Evolutionary conservation across 208 protist species (phyloP), one percentile per base, ranked within the genome.

Genomic region (Trypanosoma congolense): DNA sequence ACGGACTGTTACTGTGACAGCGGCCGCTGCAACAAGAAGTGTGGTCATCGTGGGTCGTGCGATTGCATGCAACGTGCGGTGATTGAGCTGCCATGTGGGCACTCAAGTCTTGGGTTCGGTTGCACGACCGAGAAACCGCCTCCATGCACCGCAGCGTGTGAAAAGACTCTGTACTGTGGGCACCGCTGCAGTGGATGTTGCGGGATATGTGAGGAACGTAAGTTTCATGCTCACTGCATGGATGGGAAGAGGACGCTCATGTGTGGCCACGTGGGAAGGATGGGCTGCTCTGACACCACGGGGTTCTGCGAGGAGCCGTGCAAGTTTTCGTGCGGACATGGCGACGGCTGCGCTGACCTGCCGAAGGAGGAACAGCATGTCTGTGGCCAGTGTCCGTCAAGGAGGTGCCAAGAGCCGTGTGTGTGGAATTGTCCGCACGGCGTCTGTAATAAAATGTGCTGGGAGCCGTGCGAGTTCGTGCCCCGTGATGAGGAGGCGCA

Each of bases 401-500:
- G 24, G n/a, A 1, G 16, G 28, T 68, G 68, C 55, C n/a, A 9
- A 22, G 63, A 75, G 31, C 3, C 5, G 16, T 75, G 69, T 21
- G 36, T 18, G 21, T 68, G 57, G 50, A 2, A 14, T 10, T 75
- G 69, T 30, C 22, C 28, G 35, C 69, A 75, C 29, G 0, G 42
- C n/a, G 8, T 8, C 9, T 77, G 65, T 33, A 38, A 48, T 24
- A 36, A 44, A 30, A 28, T 19, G 8, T 70, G 49, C 30, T 24
- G 18, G 14, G 68, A 82, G 3, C 6, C n/a, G 2, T 86, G 78
- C 30, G 29, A 73, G 19, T 38, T 33, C 12, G 18, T 33, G 19
- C 16, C 12, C 42, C 5, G 31, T 5, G n/a, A n/a, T n/a, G 8
- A 16, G 9, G 43, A 14, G 21, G 41, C 24, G 9, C 35, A 16